Percentiles rank a stretch among this genome's conserved stretches.
These are phyloP conservation scores for Ophiobolus disseminans DNA, from an alignment of 2,329 filamentous ascomycete species.

Conservation along the genomic window DNA sequence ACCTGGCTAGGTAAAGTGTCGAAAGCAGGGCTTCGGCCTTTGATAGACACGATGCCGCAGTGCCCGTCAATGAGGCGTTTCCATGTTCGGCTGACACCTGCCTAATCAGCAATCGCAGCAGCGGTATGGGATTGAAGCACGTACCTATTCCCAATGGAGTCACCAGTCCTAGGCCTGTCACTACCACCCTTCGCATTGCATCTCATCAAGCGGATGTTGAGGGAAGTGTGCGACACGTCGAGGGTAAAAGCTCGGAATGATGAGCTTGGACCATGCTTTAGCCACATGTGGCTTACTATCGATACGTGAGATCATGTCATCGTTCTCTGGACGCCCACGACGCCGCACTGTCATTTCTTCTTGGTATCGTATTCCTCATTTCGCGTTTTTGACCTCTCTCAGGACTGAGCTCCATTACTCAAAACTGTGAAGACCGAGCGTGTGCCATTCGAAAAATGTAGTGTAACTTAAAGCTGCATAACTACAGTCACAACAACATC, in stretches of 20 bases:
- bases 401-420: too few relatives aligned
- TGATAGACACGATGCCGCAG: conserved; percentile 80
- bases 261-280: not conserved
- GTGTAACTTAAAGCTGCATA: too few relatives aligned
- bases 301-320: too few relatives aligned
- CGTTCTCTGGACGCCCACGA: too few relatives aligned
- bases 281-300: too few relatives aligned
- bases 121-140: not conserved
- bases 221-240: conserved; percentile 4
- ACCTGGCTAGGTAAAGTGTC: conserved; percentile 80
- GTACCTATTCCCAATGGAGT: conserved; percentile 77
- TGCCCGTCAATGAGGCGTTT: conserved; percentile 77
- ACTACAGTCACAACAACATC: too few relatives aligned
- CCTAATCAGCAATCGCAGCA: conserved; percentile 1
- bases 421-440: too few relatives aligned
- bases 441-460: too few relatives aligned
- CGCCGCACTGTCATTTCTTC: too few relatives aligned
- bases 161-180: conserved; percentile 58
- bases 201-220: conserved; percentile 37
- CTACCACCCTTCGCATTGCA: conserved; percentile 60
- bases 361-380: too few relatives aligned
- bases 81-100: conserved; percentile 79
- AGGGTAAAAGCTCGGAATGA: not conserved
- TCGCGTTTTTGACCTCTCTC: too few relatives aligned
- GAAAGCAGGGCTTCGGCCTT: conserved; percentile 68